These are phyloP conservation scores for Kandelia obovata DNA, from an alignment of 345 rosid species.

Conservation along the genomic window DNA sequence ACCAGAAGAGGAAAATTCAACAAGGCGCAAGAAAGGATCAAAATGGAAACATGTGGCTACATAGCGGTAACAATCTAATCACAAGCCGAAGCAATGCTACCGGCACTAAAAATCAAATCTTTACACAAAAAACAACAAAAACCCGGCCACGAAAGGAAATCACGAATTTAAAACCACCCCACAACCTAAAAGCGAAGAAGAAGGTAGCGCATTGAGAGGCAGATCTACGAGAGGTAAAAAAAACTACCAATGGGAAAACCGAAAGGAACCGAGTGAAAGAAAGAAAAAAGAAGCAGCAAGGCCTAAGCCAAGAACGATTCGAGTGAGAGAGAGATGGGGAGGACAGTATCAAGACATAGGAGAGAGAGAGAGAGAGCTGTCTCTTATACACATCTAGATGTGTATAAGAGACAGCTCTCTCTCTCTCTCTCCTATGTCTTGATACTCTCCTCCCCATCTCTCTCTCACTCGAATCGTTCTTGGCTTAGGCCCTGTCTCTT, in stretches of 20 bases:
- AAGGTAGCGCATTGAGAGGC: slow-evolving; percentile 1
- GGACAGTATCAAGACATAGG: background rate
- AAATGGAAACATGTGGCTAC: background rate
- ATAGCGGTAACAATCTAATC: background rate
- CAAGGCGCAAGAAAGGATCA: slow-evolving; percentile 12
- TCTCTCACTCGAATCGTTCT: too few relatives aligned
- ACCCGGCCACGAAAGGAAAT: background rate
- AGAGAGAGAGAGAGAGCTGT: background rate
- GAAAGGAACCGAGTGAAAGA: background rate
- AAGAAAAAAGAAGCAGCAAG: background rate
- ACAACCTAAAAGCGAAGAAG: background rate
- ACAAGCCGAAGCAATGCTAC: background rate
- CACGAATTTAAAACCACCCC: background rate
- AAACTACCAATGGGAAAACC: background rate
- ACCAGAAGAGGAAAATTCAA: background rate
- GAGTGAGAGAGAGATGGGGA: background rate
- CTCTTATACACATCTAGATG: too few relatives aligned
- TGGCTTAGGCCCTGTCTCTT: too few relatives aligned
- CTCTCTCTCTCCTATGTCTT: too few relatives aligned
- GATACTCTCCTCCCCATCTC: too few relatives aligned
- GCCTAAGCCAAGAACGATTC: background rate
- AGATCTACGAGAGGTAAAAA: slow-evolving; percentile 7
- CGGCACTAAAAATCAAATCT: background rate
- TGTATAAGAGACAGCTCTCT: too few relatives aligned
- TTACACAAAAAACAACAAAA: background rate